A percentile compares a stretch with the other conserved stretches of the same genome.
Evolutionary conservation across 2,329 filamentous ascomycete species (phyloP).

Genomic region (Emergomyces orientalis): DNA sequence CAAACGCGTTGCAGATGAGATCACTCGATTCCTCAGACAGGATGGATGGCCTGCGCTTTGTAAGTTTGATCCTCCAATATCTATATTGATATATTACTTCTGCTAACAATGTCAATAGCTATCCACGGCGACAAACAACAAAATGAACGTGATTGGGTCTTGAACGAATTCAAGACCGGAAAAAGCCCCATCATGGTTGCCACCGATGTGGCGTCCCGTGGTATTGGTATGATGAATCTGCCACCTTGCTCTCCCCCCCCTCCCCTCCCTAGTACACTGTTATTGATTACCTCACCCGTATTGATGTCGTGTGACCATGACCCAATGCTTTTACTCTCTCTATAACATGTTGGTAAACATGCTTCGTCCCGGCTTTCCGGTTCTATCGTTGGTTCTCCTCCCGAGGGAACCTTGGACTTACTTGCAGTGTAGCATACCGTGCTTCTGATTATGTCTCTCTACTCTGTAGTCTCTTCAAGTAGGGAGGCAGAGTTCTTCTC

Average conservation of each 20-base stretch:
- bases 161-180: conserved; percentile 98
- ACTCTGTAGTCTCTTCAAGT: conserved; percentile 52
- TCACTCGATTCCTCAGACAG: conserved; percentile 92
- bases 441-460: conserved; percentile 69
- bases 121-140: conserved; percentile 99
- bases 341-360: conserved; percentile 81
- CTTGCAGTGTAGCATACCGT: conserved; percentile 62
- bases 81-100: conserved; percentile 7
- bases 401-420: conserved; percentile 81
- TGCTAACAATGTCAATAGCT: conserved; percentile 48
- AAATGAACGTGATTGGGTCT: conserved; percentile 98
- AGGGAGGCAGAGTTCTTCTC: conserved; percentile 67
- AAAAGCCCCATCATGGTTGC: conserved; percentile 99
- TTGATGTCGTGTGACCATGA: conserved; percentile 54
- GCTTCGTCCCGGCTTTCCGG: conserved; percentile 82
- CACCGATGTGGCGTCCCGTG: conserved; percentile 98
- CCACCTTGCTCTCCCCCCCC: conserved; percentile 29
- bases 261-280: conserved; percentile 22
- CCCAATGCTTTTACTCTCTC: conserved; percentile 75
- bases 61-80: conserved; percentile 43
- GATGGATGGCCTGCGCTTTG: conserved; percentile 96
- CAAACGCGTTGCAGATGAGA: conserved; percentile 93
- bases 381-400: conserved; percentile 67
- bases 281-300: conserved; percentile 34
- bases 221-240: conserved; percentile 94